Base-by-base conservation (phyloP, 768 basidiomycete species). In the Amanita pseudoporphyria region DNA sequence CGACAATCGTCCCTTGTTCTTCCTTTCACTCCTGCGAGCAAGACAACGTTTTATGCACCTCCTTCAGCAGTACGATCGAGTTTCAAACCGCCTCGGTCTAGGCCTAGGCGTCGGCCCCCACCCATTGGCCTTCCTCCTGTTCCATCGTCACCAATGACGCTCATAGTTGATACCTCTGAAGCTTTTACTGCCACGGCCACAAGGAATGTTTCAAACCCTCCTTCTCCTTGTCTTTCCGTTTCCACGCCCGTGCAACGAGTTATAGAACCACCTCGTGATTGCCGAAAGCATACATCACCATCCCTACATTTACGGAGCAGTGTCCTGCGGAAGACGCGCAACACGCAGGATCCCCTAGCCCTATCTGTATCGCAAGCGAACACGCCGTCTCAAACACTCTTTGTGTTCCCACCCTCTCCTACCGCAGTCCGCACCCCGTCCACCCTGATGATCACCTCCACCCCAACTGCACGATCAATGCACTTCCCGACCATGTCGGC, bases 331-430 rank as follows among this genome's bases (percentile, higher is more conserved):
- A 68, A 65, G 54, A 56, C 63, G 26, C 64, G 66, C 42, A 58
- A 54, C 41, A 52, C 60, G 9, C 53, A 56, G 18, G 63, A 60
- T 46, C 59, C 59, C 47, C 40, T 24, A 5, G 52, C 57, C n/a
- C 54, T 60, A 26, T 55, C 56, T 2, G 59, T 70, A 33, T 63
- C 71, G 5, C 48, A 24, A 42, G 21, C 21, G 3, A 42, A 42
- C 40, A 76, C 82, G 30, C 84, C 85, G 28, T 87, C 87, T 1
- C 89, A 91, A 61, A 91, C 88, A 0, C 71, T 91, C 40, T 90
- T 91, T 57, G 82, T 91, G 32, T 91, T 91, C 60, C 88, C 88
- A 1, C 87, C 88, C 28, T 90, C 87, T 4, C 87, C 64, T 42
- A 72, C 71, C 58, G 60, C 54, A 37, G 71, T 79, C 39, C 76